phyloP scores from a whole-genome alignment of 129 eudicot genomes.

The Ambrosia artemisiifolia region DNA sequence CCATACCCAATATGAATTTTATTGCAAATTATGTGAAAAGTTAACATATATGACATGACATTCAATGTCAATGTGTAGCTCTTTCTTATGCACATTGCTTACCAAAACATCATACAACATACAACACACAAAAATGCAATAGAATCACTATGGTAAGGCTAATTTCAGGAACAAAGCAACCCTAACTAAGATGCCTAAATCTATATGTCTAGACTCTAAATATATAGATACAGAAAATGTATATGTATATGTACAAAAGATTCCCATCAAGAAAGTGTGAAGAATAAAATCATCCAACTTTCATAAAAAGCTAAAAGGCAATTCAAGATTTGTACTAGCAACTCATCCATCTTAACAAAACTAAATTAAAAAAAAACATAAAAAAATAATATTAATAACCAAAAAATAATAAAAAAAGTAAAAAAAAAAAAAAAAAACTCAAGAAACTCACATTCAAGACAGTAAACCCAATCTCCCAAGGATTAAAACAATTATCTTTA shows the following conservation, averaged over 20 bases:
- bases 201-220: background rate
- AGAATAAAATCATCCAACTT: background rate
- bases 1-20: background rate
- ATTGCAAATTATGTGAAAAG: background rate
- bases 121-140: slow-evolving; percentile 21
- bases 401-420: background rate
- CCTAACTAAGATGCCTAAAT: slow-evolving; percentile 14
- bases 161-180: slow-evolving; percentile 21
- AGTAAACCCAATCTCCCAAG: slow-evolving; percentile 89
- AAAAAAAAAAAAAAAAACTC: background rate
- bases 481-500: slow-evolving; percentile 71
- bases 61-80: background rate
- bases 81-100: background rate
- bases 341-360: background rate
- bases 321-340: slow-evolving; percentile 1
- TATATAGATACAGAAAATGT: slow-evolving; percentile 11
- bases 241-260: slow-evolving; percentile 2
- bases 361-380: background rate
- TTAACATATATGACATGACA: slow-evolving; percentile 11
- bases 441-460: slow-evolving; percentile 65
- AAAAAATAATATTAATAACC: background rate
- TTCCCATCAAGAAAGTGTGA: slow-evolving; percentile 21
- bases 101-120: background rate
- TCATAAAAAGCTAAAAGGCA: background rate
- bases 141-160: slow-evolving; percentile 3